Evolutionary conservation across 306 rosid genomes (phyloP).

Genomic region (Fragaria vesca): DNA sequence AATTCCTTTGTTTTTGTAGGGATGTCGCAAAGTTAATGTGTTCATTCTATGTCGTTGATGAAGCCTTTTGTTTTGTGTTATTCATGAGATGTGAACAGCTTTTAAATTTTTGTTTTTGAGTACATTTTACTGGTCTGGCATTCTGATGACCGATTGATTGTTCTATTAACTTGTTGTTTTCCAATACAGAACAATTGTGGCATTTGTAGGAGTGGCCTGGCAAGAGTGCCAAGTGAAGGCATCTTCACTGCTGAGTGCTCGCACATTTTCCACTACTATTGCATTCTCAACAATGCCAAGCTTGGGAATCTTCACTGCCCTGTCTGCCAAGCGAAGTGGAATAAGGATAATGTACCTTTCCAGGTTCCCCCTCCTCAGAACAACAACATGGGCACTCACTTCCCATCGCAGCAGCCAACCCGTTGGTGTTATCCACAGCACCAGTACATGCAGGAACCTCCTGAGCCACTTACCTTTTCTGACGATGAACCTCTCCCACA

Average conservation of each 20-base stretch:
- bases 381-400: background rate
- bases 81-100: background rate
- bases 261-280: background rate
- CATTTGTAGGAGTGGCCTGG: background rate
- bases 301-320: background rate
- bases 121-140: background rate
- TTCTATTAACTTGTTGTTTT: background rate
- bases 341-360: background rate
- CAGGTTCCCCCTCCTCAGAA: background rate
- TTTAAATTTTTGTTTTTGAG: background rate
- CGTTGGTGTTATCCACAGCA: too few relatives aligned
- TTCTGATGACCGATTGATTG: background rate
- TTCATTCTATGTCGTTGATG: background rate
- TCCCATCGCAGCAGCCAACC: background rate
- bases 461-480: background rate
- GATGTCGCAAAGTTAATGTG: background rate
- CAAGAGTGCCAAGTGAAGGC: background rate
- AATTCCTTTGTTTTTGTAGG: background rate
- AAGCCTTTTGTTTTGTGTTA: background rate
- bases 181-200: background rate
- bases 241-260: constrained; percentile 3
- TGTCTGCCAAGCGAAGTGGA: background rate
- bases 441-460: background rate
- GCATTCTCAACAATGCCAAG: background rate
- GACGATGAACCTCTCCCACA: background rate